These are phyloP conservation scores for Fusarium sp. DNA, from an alignment of 2,329 filamentous ascomycete species.

Conservation along the genomic window DNA sequence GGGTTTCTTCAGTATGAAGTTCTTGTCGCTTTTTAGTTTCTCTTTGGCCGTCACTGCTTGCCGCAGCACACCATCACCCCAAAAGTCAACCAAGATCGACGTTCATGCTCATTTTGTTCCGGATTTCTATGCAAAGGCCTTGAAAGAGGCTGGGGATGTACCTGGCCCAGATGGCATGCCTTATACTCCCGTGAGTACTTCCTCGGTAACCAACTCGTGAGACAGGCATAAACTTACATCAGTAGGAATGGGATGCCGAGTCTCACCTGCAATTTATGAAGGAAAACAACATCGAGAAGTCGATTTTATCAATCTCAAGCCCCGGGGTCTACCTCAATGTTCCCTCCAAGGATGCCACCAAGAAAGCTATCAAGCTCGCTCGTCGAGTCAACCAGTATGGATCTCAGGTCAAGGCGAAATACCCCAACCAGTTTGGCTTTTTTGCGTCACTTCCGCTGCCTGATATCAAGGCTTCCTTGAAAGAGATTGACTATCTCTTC, in stretches of 20 bases:
- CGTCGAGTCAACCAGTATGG: not conserved
- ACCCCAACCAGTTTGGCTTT: conserved; percentile 7
- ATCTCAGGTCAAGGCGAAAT: conserved; percentile 5
- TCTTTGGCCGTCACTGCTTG: not conserved
- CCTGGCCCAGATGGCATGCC: conserved; percentile 12
- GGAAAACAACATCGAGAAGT: conserved; percentile 8
- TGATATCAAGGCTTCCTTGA: conserved; percentile 3
- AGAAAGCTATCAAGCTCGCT: not conserved
- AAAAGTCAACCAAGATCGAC: conserved; percentile 5
- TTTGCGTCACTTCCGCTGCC: conserved; percentile 4
- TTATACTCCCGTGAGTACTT: not conserved
- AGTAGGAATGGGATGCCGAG: not conserved
- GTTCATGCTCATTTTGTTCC: conserved; percentile 12
- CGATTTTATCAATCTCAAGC: conserved; percentile 4
- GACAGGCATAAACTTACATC: fast-evolving
- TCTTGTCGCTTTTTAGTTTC: not conserved
- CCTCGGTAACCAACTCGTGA: fast-evolving
- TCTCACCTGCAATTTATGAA: conserved; percentile 17
- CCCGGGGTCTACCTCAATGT: conserved; percentile 14
- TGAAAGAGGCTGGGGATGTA: not conserved
- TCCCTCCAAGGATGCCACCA: not conserved
- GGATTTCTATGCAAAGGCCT: not conserved
- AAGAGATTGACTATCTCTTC: not conserved
- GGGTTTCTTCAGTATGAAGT: not conserved
- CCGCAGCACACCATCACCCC: not conserved